Evolutionary conservation across 371 early-diverging fungal species (phyloP).

Genomic region (Rhizopus sp.): DNA sequence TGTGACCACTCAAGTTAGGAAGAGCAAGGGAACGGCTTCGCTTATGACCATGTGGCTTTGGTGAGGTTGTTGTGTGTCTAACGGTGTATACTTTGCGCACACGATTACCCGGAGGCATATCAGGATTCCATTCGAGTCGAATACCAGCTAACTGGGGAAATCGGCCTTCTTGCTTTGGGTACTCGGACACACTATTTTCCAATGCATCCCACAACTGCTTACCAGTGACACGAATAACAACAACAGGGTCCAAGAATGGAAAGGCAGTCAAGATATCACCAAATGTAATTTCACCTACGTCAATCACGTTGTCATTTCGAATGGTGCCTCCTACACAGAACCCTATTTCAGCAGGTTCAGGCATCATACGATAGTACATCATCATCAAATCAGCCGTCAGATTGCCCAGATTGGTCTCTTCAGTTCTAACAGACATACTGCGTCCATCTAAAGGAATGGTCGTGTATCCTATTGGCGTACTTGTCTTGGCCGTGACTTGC

Average conservation of each 20-base stretch:
- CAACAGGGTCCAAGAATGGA: conserved; percentile 67
- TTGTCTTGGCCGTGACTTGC: conserved; percentile 45
- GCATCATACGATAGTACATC: conserved; percentile 39
- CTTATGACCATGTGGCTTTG: neutral
- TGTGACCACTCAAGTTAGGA: conserved; percentile 12
- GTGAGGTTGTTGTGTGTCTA: neutral
- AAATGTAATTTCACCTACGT: conserved; percentile 55
- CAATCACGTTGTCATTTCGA: conserved; percentile 56
- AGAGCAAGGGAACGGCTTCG: conserved; percentile 17
- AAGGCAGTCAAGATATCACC: conserved; percentile 63
- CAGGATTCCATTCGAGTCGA: conserved; percentile 58
- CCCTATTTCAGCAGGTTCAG: conserved; percentile 47
- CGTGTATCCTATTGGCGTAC: conserved; percentile 53
- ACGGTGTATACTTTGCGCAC: conserved; percentile 36
- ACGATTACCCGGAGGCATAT: conserved; percentile 43
- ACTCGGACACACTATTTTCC: conserved; percentile 61
- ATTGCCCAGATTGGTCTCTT: conserved; percentile 62
- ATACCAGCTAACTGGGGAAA: conserved; percentile 67
- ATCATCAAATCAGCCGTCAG: conserved; percentile 65
- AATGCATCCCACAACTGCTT: conserved; percentile 57
- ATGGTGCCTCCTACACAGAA: conserved; percentile 62
- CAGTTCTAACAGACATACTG: conserved; percentile 51
- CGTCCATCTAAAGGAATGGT: conserved; percentile 55
- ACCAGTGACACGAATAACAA: conserved; percentile 60
- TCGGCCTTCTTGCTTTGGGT: conserved; percentile 67